These are phyloP conservation scores for Aureobasidium sp. DNA, from an alignment of 2,329 filamentous ascomycete species.

Conservation along the genomic window DNA sequence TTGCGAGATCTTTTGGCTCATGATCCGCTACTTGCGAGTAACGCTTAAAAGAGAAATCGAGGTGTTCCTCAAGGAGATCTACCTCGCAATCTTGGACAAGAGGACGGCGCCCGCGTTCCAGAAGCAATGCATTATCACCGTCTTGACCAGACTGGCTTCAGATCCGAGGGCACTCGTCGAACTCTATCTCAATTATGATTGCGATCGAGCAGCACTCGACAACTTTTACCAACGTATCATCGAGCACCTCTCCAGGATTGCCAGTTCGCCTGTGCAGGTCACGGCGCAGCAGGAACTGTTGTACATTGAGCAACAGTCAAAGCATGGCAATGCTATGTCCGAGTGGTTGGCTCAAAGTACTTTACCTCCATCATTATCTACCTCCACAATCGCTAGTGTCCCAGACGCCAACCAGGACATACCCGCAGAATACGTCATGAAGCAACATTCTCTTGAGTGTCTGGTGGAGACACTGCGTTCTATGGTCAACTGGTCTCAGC, in stretches of 20 bases:
- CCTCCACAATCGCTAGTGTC: conserved; percentile 57
- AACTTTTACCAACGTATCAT: conserved; percentile 95
- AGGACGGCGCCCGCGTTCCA: conserved; percentile 80
- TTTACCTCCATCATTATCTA: conserved; percentile 78
- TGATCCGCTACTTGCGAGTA: conserved; percentile 87
- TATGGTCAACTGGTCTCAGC: conserved; percentile 85
- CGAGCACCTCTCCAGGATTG: conserved; percentile 84
- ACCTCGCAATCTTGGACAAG: conserved; percentile 83
- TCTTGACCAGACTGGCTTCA: conserved; percentile 74
- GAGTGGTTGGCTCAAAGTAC: conserved; percentile 87
- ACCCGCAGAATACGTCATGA: conserved; percentile 84
- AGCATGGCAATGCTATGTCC: conserved; percentile 43
- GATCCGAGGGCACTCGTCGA: conserved; percentile 89
- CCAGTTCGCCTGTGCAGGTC: conserved; percentile 69
- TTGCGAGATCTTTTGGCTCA: conserved; percentile 96
- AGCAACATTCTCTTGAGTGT: conserved; percentile 80
- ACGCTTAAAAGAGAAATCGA: conserved; percentile 98
- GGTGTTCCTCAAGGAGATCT: conserved; percentile 96
- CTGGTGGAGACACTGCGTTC: conserved; percentile 84
- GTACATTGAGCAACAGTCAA: conserved; percentile 72
- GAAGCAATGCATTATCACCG: conserved; percentile 82
- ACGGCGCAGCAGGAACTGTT: conserved; percentile 73
- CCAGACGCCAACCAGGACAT: conserved; percentile 49
- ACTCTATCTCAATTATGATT: conserved; percentile 96
- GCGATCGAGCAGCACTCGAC: conserved; percentile 82